These are phyloP conservation scores for Artemisia argyi DNA, from an alignment of 129 eudicot species.

Conservation along the genomic window DNA sequence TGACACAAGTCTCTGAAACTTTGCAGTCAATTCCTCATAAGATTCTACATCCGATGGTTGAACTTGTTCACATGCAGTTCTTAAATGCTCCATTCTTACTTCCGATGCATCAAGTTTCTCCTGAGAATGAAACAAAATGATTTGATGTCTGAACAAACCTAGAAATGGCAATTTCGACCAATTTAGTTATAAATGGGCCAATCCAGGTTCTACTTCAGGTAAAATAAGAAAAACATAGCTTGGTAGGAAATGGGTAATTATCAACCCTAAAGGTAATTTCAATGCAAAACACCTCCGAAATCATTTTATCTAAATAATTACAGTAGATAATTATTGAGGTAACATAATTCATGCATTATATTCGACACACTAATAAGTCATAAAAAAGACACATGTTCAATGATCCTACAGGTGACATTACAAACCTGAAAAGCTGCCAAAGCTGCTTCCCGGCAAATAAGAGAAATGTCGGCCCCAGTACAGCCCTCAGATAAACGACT, in stretches of 20 bases:
- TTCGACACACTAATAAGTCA: no score
- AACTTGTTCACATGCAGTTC: conserved; percentile 54
- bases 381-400: no score
- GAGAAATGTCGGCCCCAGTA: conserved; percentile 91
- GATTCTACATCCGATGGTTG: conserved; percentile 69
- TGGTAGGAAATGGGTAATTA: no score
- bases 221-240: neutral
- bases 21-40: conserved; percentile 48
- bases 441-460: conserved; percentile 80
- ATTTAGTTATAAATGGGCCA: neutral
- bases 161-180: neutral
- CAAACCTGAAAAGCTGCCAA: conserved; percentile 79
- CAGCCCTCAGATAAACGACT: conserved; percentile 75
- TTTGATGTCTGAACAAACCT: neutral
- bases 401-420: neutral
- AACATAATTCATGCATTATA: no score
- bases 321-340: no score
- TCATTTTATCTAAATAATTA: no score
- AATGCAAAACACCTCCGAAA: no score
- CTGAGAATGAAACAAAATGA: conserved; percentile 36
- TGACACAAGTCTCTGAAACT: conserved; percentile 71
- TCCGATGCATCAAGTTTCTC: conserved; percentile 63
- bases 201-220: neutral
- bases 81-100: conserved; percentile 82
- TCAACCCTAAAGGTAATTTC: no score